Conservation (phyloP, 148 eudicot species). For the Arbutus unedo region DNA sequence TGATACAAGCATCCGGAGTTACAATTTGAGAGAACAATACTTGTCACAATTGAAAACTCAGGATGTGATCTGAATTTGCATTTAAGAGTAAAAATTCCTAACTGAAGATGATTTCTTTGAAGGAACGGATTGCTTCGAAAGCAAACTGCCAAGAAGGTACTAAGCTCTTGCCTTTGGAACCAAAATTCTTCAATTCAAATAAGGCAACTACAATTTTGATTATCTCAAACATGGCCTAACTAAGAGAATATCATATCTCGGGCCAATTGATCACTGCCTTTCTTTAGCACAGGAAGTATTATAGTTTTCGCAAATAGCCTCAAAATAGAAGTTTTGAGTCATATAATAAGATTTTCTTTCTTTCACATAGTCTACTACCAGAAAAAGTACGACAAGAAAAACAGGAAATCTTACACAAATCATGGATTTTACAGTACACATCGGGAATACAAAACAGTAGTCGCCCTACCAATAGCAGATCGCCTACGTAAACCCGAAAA, state of each 20-base stretch:
- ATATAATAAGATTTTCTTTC: not conserved
- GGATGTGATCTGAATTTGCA: not conserved
- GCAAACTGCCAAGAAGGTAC: not conserved
- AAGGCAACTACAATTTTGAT: not conserved
- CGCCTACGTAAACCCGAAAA: not conserved
- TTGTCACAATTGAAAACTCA: not conserved
- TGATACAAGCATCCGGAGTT: not conserved
- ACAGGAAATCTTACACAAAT: not conserved
- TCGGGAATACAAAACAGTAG: not conserved
- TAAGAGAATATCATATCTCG: not conserved
- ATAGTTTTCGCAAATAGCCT: not conserved
- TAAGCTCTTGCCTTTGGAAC: not conserved
- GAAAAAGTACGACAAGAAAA: not conserved
- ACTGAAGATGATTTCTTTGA: not conserved
- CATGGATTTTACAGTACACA: not conserved
- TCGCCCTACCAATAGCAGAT: not conserved
- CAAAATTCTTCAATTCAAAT: not conserved
- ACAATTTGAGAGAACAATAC: not conserved
- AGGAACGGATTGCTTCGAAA: not conserved
- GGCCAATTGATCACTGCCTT: not conserved
- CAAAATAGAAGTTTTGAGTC: not conserved
- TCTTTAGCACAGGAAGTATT: not conserved
- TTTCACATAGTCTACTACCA: not conserved
- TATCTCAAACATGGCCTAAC: not conserved
- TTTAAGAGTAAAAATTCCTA: not conserved